Evolutionary conservation across 1,139 yeast species (phyloP), one percentile per base, ranked within the genome.

Genomic region (Pichia cactophila): DNA sequence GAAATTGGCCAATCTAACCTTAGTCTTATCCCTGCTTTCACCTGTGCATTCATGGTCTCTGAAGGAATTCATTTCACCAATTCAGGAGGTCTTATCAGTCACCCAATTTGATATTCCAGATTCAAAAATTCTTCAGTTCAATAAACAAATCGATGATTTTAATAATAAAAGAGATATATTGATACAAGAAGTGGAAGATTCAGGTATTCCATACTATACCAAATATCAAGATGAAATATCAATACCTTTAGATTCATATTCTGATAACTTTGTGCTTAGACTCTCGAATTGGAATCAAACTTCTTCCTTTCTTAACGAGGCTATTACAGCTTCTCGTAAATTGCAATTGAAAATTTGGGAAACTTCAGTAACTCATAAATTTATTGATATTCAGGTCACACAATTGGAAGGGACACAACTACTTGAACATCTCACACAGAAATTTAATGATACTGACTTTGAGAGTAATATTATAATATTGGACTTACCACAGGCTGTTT

Each of bases 401-500:
- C 54, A 55, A 17, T 54, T 54, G 4, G 56, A 64, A 10, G 59
- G 62, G 12, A 10, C 48, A 1, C 36, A 45, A 6, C 42, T 59
- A 11, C 16, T 55, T 45, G 12, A 46, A 42, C 1, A 38, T 50
- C 7, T 57, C 54, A 43, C 45, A 6, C n/a, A 20, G 20, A 42
- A 33, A 37, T 20, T 38, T 50, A 41, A 60, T 50, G 1, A 59
- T 56, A 50, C 59, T 2, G 41, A 61, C 5, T 71, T 65, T 51
- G 54, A 67, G 12, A 59, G 73, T 8, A 56, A 63, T 10, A 55
- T 70, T 3, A 65, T 83, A n/a, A 73, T 84, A 41, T 69, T 69
- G 0, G 86, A 84, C 59, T 67, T 84, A 51, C 70, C 84, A 1
- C 81, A 77, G 57, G 67, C 71, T 0, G 70, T 83, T 0, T 74